These are phyloP conservation scores for Alternaria metachromatica DNA, from an alignment of 2,329 filamentous ascomycete genomes.

Conservation along the genomic window DNA sequence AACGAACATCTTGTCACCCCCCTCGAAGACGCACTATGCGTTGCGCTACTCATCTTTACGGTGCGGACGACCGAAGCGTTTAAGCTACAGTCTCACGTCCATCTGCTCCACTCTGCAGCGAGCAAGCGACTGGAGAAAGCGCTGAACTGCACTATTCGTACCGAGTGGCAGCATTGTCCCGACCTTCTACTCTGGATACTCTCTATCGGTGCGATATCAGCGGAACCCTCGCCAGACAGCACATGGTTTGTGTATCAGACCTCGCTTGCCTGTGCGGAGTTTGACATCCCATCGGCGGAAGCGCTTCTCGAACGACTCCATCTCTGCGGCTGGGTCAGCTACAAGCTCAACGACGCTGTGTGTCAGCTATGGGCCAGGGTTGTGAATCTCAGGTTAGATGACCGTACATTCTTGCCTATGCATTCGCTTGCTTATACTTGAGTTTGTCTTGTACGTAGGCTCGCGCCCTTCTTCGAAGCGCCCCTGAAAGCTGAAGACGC, in stretches of 20 bases:
- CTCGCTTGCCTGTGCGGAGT: slow-evolving; percentile 42
- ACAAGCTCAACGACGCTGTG: slow-evolving; percentile 44
- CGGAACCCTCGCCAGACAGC: slow-evolving; percentile 39
- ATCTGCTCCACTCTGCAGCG: slow-evolving; percentile 40
- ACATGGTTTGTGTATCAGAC: slow-evolving; percentile 44
- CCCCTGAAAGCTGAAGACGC: slow-evolving; percentile 23
- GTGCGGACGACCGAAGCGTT: slow-evolving; percentile 45
- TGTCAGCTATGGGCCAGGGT: slow-evolving; percentile 40
- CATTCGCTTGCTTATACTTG: slow-evolving; percentile 44
- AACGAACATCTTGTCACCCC: slow-evolving; percentile 33
- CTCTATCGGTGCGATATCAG: slow-evolving; percentile 44
- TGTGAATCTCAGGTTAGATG: slow-evolving; percentile 45
- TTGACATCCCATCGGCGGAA: slow-evolving; percentile 35
- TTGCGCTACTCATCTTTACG: slow-evolving; percentile 46
- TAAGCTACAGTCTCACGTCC: slow-evolving; percentile 30
- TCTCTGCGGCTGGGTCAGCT: slow-evolving; percentile 47
- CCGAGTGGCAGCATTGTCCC: slow-evolving; percentile 41
- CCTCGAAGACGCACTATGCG: slow-evolving; percentile 46
- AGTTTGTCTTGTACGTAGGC: slow-evolving; percentile 34
- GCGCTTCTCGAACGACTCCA: slow-evolving; percentile 39
- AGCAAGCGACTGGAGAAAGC: slow-evolving; percentile 45
- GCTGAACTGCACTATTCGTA: slow-evolving; percentile 40
- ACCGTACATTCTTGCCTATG: slow-evolving; percentile 34
- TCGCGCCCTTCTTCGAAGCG: slow-evolving; percentile 33
- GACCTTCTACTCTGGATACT: slow-evolving; percentile 49